A percentile compares a stretch with the other conserved stretches of the same genome.
Conservation (phyloP, 2,329 filamentous ascomycete species). For the Leptographium flavum region DNA sequence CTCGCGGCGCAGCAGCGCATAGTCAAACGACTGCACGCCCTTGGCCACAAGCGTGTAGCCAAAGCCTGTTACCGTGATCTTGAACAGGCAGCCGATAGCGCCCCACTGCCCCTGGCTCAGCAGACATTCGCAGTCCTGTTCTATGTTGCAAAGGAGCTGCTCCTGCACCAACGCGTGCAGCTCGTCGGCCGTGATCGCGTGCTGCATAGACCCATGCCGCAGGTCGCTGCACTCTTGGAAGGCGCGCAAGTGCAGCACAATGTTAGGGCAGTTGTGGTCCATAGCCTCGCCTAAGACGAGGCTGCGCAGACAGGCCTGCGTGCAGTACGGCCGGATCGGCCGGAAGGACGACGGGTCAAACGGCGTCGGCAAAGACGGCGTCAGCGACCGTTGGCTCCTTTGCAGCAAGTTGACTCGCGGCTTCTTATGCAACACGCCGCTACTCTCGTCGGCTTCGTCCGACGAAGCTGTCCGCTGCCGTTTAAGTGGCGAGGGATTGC, state of each 20-base stretch:
- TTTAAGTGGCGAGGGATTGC: background rate
- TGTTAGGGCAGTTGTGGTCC: background rate
- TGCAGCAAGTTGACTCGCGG: background rate
- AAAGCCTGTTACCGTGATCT: conserved; percentile 7
- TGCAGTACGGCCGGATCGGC: conserved; percentile 5
- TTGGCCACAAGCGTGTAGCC: conserved; percentile 10
- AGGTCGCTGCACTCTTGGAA: background rate
- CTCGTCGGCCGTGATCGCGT: conserved; percentile 3
- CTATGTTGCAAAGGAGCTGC: background rate
- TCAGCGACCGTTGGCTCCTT: background rate
- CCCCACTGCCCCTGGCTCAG: background rate
- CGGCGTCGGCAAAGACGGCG: background rate
- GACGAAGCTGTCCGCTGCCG: conserved; percentile 1
- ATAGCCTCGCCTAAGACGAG: background rate
- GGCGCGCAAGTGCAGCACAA: background rate
- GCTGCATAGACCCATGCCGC: background rate
- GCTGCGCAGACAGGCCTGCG: background rate
- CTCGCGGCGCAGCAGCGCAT: background rate
- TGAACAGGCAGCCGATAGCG: conserved; percentile 7
- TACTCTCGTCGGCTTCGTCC: background rate
- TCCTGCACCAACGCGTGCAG: background rate
- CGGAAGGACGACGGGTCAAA: conserved; percentile 6
- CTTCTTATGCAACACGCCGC: background rate
- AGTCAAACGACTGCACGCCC: conserved; percentile 1
- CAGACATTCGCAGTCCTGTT: conserved; percentile 2